Conservation (phyloP, 1,139 yeast genomes). For the Pichia terricola region DNA sequence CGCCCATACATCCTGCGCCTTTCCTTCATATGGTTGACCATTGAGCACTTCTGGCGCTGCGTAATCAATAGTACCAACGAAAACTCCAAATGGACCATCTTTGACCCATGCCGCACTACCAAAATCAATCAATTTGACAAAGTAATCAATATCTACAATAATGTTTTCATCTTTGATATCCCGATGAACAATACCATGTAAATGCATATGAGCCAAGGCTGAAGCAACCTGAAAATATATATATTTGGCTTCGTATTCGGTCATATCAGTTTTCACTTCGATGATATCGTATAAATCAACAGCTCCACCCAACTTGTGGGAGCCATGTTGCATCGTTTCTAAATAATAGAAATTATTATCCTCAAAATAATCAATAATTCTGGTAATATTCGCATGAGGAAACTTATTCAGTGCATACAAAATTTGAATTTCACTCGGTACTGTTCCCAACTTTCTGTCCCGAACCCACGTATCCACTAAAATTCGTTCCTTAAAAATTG, state of each 20-base stretch:
- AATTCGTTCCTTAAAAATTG: conserved; percentile 85
- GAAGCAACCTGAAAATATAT: conserved; percentile 74
- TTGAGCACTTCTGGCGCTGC: conserved; percentile 93
- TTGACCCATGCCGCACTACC: conserved; percentile 88
- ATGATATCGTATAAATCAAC: conserved; percentile 87
- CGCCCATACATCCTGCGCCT: conserved; percentile 96
- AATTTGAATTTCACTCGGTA: conserved; percentile 90
- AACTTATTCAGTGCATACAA: conserved; percentile 67
- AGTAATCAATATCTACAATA: conserved; percentile 69
- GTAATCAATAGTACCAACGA: conserved; percentile 94
- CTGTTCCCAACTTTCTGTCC: conserved; percentile 81
- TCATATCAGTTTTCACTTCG: conserved; percentile 73
- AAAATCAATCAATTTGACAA: conserved; percentile 82
- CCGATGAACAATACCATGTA: conserved; percentile 82
- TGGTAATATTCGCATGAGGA: conserved; percentile 81
- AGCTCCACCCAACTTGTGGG: conserved; percentile 63
- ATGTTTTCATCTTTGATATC: conserved; percentile 94
- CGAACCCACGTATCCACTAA: conserved; percentile 96
- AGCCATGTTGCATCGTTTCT: conserved; percentile 85
- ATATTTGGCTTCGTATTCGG: conserved; percentile 62
- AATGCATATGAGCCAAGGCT: conserved; percentile 73
- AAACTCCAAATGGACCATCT: conserved; percentile 93
- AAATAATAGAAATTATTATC: conserved; percentile 81
- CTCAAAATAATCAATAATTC: conserved; percentile 83
- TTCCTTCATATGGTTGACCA: conserved; percentile 84